Evolutionary conservation across 1,139 yeast genomes (phyloP).

Genomic region (Suhomyces wounanorum): DNA sequence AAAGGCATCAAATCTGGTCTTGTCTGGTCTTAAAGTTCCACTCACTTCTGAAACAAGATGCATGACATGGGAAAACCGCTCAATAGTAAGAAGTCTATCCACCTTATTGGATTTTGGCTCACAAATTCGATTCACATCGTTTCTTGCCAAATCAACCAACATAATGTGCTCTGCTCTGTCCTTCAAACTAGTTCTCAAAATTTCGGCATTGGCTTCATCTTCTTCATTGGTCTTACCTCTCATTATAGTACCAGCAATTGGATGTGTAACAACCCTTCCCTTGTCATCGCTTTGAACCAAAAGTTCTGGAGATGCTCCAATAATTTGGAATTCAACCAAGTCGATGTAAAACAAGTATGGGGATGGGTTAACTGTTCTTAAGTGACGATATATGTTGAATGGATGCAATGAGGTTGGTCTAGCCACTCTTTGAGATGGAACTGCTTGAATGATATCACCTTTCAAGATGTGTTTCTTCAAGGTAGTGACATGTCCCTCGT

Average conservation of each 20-base stretch:
- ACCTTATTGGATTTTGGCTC: conserved; percentile 81
- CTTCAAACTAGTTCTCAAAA: conserved; percentile 74
- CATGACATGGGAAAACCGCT: conserved; percentile 96
- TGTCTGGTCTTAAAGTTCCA: conserved; percentile 80
- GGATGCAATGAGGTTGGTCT: conserved; percentile 95
- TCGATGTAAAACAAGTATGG: conserved; percentile 95
- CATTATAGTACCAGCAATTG: conserved; percentile 93
- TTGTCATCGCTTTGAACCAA: conserved; percentile 76
- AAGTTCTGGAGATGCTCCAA: conserved; percentile 96
- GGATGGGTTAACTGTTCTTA: conserved; percentile 94
- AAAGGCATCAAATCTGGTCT: conserved; percentile 93
- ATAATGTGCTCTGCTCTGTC: conserved; percentile 98
- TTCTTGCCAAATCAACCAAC: conserved; percentile 96
- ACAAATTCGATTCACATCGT: conserved; percentile 93
- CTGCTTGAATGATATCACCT: conserved; percentile 97
- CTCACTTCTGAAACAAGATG: conserved; percentile 94
- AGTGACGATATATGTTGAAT: conserved; percentile 90
- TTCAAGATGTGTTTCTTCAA: conserved; percentile 79
- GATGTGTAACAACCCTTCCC: conserved; percentile 85
- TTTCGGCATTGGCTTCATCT: conserved; percentile 79
- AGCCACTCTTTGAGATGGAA: conserved; percentile 94
- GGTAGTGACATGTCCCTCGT: conserved; percentile 73
- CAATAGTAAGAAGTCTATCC: conserved; percentile 84
- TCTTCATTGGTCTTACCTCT: conserved; percentile 91
- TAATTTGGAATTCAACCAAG: conserved; percentile 85